Percentiles rank a stretch among this genome's conserved stretches.
Evolutionary conservation across 2,329 filamentous ascomycete species (phyloP).

Genomic region (Cercospora berteroae): DNA sequence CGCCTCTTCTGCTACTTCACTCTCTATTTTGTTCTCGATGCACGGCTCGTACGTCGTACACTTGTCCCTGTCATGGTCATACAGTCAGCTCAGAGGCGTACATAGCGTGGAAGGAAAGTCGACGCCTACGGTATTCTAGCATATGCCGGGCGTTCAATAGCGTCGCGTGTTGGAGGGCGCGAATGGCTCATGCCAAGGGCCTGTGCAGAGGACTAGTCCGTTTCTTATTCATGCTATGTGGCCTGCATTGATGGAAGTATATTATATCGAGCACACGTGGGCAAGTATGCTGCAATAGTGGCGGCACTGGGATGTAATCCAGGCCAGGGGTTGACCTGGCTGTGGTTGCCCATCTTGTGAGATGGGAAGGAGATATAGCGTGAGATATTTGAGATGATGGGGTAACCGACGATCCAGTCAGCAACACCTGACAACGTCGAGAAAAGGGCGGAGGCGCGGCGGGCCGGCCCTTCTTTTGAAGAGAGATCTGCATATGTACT

Average conservation of each 20-base stretch:
- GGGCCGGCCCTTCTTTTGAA: not conserved
- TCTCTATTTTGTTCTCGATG: not conserved
- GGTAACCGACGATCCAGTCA: not conserved
- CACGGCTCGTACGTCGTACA: not conserved
- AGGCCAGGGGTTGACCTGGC: not conserved
- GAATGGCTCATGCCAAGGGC: not conserved
- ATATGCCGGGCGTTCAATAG: not conserved
- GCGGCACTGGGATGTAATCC: not conserved
- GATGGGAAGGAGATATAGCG: not conserved
- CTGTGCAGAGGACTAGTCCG: not conserved
- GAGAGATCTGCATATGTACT: not conserved
- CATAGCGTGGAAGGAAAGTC: not conserved
- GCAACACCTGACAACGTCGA: not conserved
- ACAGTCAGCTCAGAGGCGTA: not conserved
- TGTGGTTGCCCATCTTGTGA: not conserved
- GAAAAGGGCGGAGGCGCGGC: not conserved
- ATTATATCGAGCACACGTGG: not conserved
- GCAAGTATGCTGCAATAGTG: not conserved
- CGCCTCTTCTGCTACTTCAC: no score
- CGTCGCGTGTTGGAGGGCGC: not conserved
- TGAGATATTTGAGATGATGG: no score
- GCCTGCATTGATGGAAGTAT: not conserved
- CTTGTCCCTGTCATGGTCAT: not conserved
- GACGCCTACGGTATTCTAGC: not conserved
- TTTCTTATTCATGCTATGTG: not conserved